These are phyloP conservation scores for Daphne laureola DNA, from an alignment of 441 rosid genomes.

Conservation along the genomic window DNA sequence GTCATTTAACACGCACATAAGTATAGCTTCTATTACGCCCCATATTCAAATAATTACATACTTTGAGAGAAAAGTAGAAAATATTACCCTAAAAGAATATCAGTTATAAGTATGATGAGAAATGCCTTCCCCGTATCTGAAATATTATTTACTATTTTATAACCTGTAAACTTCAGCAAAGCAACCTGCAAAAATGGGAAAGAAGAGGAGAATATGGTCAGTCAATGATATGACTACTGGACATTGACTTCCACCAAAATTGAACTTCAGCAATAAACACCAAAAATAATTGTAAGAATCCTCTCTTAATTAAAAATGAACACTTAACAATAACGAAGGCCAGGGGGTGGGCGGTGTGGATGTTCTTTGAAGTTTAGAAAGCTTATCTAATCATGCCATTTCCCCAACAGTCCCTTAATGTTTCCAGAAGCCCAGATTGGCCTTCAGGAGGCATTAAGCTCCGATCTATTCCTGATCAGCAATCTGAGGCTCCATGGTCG, in stretches of 20 bases:
- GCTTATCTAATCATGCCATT: too few relatives aligned
- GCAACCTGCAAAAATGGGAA: conserved; percentile 63
- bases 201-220: conserved; percentile 7
- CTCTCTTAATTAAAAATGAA: too few relatives aligned
- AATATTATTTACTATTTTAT: conserved; percentile 67
- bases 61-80: conserved; percentile 7
- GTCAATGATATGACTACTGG: conserved; percentile 1
- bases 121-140: conserved; percentile 93
- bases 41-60: not conserved
- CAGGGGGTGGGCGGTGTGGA: too few relatives aligned
- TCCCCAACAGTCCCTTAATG: too few relatives aligned
- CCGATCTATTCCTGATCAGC: too few relatives aligned
- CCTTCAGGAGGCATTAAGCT: too few relatives aligned
- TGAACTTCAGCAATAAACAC: not conserved
- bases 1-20: not conserved
- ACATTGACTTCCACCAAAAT: conserved; percentile 6
- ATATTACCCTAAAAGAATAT: conserved; percentile 81
- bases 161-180: conserved; percentile 89
- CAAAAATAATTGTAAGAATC: too few relatives aligned
- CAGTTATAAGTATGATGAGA: conserved; percentile 67
- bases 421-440: too few relatives aligned
- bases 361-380: too few relatives aligned
- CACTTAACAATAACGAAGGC: too few relatives aligned
- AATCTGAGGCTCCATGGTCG: too few relatives aligned
- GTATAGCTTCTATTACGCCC: not conserved